A percentile compares a stretch with the other conserved stretches of the same genome.
phyloP scores from a whole-genome alignment of 2,329 filamentous ascomycete species.

The Penicillium psychrosexuale region DNA sequence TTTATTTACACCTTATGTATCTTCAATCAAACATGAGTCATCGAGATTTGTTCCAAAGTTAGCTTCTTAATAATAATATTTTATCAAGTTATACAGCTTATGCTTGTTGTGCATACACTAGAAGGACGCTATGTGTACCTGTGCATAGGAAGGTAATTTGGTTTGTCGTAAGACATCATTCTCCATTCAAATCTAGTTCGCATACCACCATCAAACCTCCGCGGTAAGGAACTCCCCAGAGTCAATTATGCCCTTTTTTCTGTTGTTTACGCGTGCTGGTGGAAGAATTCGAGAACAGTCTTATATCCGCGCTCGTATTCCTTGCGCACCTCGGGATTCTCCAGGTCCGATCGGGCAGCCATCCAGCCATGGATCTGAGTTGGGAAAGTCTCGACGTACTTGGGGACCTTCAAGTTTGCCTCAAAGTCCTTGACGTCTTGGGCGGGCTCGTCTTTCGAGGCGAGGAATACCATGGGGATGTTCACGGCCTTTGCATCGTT shows the following conservation, averaged over 20 bases:
- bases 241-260: background rate
- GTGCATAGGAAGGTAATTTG: background rate
- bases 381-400: slow-evolving; percentile 45
- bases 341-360: slow-evolving; percentile 43
- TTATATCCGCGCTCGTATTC: slow-evolving; percentile 46
- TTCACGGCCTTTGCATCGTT: slow-evolving; percentile 55
- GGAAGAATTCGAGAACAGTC: slow-evolving; percentile 41
- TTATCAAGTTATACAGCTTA: too few species aligned
- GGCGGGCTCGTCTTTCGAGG: slow-evolving; percentile 56
- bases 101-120: background rate
- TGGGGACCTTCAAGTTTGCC: slow-evolving; percentile 37
- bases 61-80: too few species aligned
- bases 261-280: slow-evolving; percentile 36
- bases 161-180: background rate
- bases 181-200: background rate
- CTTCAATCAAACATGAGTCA: too few species aligned
- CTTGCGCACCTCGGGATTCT: slow-evolving; percentile 40
- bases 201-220: background rate
- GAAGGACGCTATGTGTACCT: background rate
- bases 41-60: too few species aligned
- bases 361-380: slow-evolving; percentile 48
- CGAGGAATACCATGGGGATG: slow-evolving; percentile 57
- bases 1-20: too few species aligned
- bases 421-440: slow-evolving; percentile 45
- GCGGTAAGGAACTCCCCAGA: too few species aligned